Base-by-base conservation (phyloP, 441 rosid genomes). In the Pelargonium cotyledonis region DNA sequence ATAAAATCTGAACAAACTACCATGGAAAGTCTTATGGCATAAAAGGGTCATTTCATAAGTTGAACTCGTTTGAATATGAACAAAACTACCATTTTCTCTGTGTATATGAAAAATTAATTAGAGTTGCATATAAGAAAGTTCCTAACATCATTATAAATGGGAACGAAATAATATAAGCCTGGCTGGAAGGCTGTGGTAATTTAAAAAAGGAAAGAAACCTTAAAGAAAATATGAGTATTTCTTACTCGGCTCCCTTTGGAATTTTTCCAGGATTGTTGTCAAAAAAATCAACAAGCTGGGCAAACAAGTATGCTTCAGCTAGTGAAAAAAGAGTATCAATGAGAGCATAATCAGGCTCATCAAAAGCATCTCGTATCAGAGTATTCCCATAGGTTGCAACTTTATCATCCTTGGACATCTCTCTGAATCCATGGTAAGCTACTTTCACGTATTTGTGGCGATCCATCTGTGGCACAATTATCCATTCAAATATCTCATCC, bases 371-470 rank as follows among this genome's bases (percentile, higher is more conserved):
- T 21, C 90, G 91, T 81, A 89, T 72, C 51, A 95, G 83, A 75
- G 98, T 89, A 78, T 72, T 90, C 53, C 99, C 99, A 51, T 95
- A 95, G 57, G 90, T 82, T 60, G 78, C 88, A 76, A 89, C 88
- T 88, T 92, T 95, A 55, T 89, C 96, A 82, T 95, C 97, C 81
- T 95, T 95, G 43, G 90, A 79, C 81, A 95, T 80, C 80, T 95
- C 99, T 71, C 72, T 84, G 79, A 95, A 90, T 72, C 99, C 98
- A 80, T 95, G 99, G 80, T 90, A 92, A n/a, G 99, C 99, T 60
- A 95, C 91, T 83, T 95, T 92, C 67, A 91, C 99, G 72, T 95
- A 95, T 76, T 95, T 95, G 75, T 92, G 98, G 23, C 99, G 88
- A 75, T 95, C 99, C 99, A 92, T 95, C 99, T 11, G 55, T 73